Evolutionary conservation across 1,284 basidiomycete species (phyloP), one percentile per base, ranked within the genome.

Genomic region (Coniferiporia sulphurascens): DNA sequence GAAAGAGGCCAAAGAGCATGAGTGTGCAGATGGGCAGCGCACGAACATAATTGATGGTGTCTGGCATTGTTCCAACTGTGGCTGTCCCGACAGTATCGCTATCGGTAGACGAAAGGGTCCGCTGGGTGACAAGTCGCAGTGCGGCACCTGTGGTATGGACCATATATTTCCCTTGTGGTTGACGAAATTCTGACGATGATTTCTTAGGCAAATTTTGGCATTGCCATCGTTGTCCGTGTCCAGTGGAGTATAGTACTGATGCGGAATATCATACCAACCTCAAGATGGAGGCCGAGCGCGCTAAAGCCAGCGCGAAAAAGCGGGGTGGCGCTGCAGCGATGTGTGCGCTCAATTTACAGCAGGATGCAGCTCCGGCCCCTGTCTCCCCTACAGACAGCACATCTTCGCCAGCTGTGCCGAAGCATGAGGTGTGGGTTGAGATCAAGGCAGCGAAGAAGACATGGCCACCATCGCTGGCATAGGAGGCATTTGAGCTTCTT

Each of bases 61-160:
- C 2, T 96, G 93, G 93, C 91, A 93, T 74, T 96, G 93, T 71
- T 92, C 89, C 48, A 94, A 94, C 69, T 95, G 88, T 65, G 93
- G 93, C 17, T 90, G 90, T 68, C 93, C 94, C 0, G 93, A 93
- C 68, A 83, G 76, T 64, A 86, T 95, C 56, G 89, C 93, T 1
- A 78, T 93, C 55, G 91, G 93, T 8, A 77, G 89, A 63, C 79
- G 91, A 65, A 95, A 95, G 71, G 94, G 94, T 1, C 93, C 92
- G 2, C 74, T 93, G 59, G 94, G 95, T 22, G 88, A 93, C 69
- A 94, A 95, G 73, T 90, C 87, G 19, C 86, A 97, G 69, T 98
- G 95, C 74, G 92, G 90, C 44, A 82, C 85, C 34, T 98, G 95
- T 74, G 93, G 95, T 89, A 78, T 70, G 87, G 81, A 50, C 52